Conservation (phyloP, 805 yeast genomes). For the Schwanniomyces polymorphus region DNA sequence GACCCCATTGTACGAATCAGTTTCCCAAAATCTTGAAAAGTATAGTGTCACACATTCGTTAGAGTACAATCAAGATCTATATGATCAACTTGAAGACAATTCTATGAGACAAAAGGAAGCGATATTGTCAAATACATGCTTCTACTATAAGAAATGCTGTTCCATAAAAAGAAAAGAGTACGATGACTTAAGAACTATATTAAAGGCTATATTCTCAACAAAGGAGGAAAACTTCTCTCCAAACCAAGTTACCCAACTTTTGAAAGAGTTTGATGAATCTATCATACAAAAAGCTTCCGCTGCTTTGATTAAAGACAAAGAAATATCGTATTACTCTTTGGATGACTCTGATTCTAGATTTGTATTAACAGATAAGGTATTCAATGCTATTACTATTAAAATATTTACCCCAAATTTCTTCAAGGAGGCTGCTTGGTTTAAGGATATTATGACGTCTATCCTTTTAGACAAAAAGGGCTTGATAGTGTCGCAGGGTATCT, state of each 20-base stretch:
- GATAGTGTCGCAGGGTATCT: slow-evolving; percentile 52
- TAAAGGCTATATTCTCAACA: slow-evolving; percentile 62
- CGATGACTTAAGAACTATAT: slow-evolving; percentile 39
- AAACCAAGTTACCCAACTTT: slow-evolving; percentile 44
- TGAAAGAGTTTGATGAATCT: slow-evolving; percentile 45
- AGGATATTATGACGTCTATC: slow-evolving; percentile 40
- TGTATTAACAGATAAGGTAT: slow-evolving; percentile 54
- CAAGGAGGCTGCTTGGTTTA: slow-evolving; percentile 47
- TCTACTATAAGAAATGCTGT: slow-evolving; percentile 31
- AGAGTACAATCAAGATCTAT: slow-evolving; percentile 19
- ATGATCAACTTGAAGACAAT: slow-evolving; percentile 50
- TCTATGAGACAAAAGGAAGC: slow-evolving; percentile 76
- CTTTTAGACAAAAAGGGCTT: slow-evolving; percentile 52
- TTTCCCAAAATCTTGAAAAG: slow-evolving; percentile 48
- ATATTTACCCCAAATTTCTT: slow-evolving; percentile 39
- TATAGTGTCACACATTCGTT: slow-evolving; percentile 25
- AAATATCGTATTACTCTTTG: slow-evolving; percentile 48
- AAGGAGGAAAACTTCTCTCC: slow-evolving; percentile 48
- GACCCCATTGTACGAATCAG: slow-evolving; percentile 39
- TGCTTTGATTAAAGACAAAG: slow-evolving; percentile 55
- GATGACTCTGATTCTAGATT: slow-evolving; percentile 46
- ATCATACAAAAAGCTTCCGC: slow-evolving; percentile 50
- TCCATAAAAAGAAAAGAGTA: slow-evolving; percentile 9
- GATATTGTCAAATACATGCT: slow-evolving; percentile 45
- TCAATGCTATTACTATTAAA: slow-evolving; percentile 37